Evolutionary conservation across 768 basidiomycete species (phyloP), one percentile per base, ranked within the genome.

Genomic region (Naematelia aurantialba): DNA sequence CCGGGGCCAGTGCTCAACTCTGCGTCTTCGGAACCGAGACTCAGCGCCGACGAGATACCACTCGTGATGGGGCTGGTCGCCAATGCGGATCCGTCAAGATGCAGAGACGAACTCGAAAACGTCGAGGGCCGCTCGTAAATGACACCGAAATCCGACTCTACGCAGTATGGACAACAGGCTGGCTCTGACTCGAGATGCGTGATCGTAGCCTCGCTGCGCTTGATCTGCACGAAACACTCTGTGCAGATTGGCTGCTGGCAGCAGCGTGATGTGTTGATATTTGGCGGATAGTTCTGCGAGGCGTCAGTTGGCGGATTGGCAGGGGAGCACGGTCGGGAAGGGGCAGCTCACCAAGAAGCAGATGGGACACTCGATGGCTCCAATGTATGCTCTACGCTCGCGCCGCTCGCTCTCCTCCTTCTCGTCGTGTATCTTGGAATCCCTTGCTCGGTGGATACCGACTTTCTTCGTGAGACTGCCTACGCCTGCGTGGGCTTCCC

Each of bases 161-260:
- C 90, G 68, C 96, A 99, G 74, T 89, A 99, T 4, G 96, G 96
- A 75, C 96, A 99, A 1, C 91, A 89, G 13, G 94, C 92, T 1
- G 92, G 91, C 70, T 99, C 96, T 8, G 92, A 94, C 53, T 92
- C 91, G 60, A 97, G 82, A 78, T 98, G 93, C 0, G 92, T 97
- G 5, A 91, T 82, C 0, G 91, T 94, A 4, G 96, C 91, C 63
- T 99, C 96, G 31, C 84, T 85, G 55, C 96, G 88, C 81, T 97
- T 98, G 79, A 99, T 98, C 79, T 97, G 94, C 21, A 97, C 91
- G 72, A 99, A 98, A 75, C 96, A 99, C 79, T 99, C 96, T 34
- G 96, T 97, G 76, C 96, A 99, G 62, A 99, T 94, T 21, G 89
- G 87, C 68, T 99, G 96, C 81, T 94, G 93, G 76, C 96, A 99